These are phyloP conservation scores for Pterocarpus santalinus DNA, from an alignment of 306 rosid species.

Conservation along the genomic window DNA sequence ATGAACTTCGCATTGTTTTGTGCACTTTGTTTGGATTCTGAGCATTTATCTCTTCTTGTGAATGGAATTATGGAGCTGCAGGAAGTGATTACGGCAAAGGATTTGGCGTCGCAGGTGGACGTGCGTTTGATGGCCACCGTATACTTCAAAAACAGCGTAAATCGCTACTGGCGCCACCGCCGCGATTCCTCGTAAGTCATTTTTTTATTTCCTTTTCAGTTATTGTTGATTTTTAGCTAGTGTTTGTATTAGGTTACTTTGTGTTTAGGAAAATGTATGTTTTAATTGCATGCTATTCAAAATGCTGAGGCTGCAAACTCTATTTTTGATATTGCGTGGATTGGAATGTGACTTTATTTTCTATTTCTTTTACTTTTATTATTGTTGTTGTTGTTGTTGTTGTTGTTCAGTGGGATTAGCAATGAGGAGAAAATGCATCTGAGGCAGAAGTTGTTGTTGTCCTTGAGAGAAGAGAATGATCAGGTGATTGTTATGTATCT, in stretches of 20 bases:
- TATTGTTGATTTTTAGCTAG: not conserved
- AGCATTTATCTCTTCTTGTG: constrained; percentile 4
- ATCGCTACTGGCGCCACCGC: constrained; percentile 87
- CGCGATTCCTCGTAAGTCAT: constrained; percentile 70
- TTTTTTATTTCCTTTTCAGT: not conserved
- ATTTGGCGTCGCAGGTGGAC: constrained; percentile 79
- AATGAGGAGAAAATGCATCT: constrained; percentile 87
- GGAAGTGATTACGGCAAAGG: constrained; percentile 87
- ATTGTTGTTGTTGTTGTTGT: not conserved
- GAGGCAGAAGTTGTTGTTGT: constrained; percentile 80
- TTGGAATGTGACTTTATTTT: constrained; percentile 33
- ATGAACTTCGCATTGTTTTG: constrained; percentile 43
- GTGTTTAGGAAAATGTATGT: not conserved
- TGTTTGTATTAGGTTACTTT: constrained; percentile 1
- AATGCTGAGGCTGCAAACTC: constrained; percentile 23
- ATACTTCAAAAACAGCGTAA: constrained; percentile 82
- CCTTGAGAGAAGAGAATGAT: constrained; percentile 85
- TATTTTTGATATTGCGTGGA: constrained; percentile 6
- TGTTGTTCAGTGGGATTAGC: constrained; percentile 75
- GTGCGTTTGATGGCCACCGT: constrained; percentile 92
- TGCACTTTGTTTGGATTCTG: constrained; percentile 14
- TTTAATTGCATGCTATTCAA: not conserved
- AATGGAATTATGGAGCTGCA: constrained; percentile 44
- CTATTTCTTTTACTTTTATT: not conserved
- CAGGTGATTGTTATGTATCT: constrained; percentile 58